Evolutionary conservation across 1,284 basidiomycete species (phyloP).

Genomic region (Cryptococcus sp.): DNA sequence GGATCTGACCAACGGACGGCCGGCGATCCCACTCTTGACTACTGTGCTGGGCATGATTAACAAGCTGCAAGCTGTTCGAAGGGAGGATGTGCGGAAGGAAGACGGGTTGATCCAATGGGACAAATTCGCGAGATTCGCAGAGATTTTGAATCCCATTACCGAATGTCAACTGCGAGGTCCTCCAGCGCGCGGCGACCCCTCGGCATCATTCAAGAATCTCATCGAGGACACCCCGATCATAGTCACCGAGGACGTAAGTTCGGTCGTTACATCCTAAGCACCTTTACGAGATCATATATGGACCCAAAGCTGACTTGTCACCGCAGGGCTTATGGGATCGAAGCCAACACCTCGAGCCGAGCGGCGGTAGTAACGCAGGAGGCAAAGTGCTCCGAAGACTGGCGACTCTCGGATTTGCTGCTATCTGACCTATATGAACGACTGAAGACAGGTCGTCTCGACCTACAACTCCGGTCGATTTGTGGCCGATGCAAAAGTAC

Average conservation of each 20-base stretch:
- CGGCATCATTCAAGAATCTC: slow-evolving; percentile 29
- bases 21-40: slow-evolving; percentile 50
- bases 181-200: slow-evolving; percentile 25
- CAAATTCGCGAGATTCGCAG: slow-evolving; percentile 45
- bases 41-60: slow-evolving; percentile 38
- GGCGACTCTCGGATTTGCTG: slow-evolving; percentile 14
- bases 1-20: slow-evolving; percentile 42
- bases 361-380: slow-evolving; percentile 15
- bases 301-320: not conserved
- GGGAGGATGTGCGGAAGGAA: slow-evolving; percentile 33
- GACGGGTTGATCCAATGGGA: slow-evolving; percentile 45
- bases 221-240: slow-evolving; percentile 45
- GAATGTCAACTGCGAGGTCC: slow-evolving; percentile 43
- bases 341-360: slow-evolving; percentile 18
- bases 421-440: no score
- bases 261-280: not conserved
- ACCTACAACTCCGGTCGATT: no score
- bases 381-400: slow-evolving; percentile 19
- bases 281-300: not conserved
- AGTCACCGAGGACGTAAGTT: slow-evolving; percentile 45
- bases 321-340: slow-evolving; percentile 18
- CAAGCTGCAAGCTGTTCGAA: slow-evolving; percentile 38
- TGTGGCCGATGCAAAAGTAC: no score
- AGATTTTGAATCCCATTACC: slow-evolving; percentile 40
- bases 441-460: no score